Conservation (phyloP, 495 filamentous ascomycete genomes). For the Pyrenula massariospora region DNA sequence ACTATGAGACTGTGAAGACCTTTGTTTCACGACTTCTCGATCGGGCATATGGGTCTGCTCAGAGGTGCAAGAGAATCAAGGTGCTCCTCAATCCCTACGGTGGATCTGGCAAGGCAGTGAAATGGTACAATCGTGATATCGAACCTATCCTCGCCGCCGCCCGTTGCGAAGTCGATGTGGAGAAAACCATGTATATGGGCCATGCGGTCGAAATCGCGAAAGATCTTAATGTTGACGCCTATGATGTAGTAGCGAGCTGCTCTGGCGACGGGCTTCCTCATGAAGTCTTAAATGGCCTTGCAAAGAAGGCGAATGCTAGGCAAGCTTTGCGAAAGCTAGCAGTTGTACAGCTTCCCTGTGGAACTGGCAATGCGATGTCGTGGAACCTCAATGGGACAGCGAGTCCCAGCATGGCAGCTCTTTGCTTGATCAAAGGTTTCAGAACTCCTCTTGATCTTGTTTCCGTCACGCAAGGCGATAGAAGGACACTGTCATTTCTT, state of each 20-base stretch:
- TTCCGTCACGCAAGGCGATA: slow-evolving; percentile 71
- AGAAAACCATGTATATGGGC: slow-evolving; percentile 57
- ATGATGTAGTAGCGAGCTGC: slow-evolving; percentile 76
- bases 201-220: slow-evolving; percentile 73
- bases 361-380: slow-evolving; percentile 87
- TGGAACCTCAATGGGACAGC: slow-evolving; percentile 80
- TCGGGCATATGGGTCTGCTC: slow-evolving; percentile 60
- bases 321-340: slow-evolving; percentile 69
- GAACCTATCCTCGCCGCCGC: slow-evolving; percentile 79
- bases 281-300: slow-evolving; percentile 91
- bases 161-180: slow-evolving; percentile 61
- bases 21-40: slow-evolving; percentile 44
- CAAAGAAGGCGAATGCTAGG: slow-evolving; percentile 58
- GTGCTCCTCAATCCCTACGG: slow-evolving; percentile 86
- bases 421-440: slow-evolving; percentile 77
- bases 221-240: slow-evolving; percentile 65
- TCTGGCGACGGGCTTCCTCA: slow-evolving; percentile 88
- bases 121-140: slow-evolving; percentile 62
- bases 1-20: slow-evolving; percentile 42
- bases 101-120: slow-evolving; percentile 66
- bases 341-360: slow-evolving; percentile 81
- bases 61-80: slow-evolving; percentile 64
- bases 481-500: slow-evolving; percentile 70
- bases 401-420: slow-evolving; percentile 60
- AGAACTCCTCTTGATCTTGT: slow-evolving; percentile 72